phyloP scores from a whole-genome alignment of 257 asterid species.

The Fraxinus quadrangulata region DNA sequence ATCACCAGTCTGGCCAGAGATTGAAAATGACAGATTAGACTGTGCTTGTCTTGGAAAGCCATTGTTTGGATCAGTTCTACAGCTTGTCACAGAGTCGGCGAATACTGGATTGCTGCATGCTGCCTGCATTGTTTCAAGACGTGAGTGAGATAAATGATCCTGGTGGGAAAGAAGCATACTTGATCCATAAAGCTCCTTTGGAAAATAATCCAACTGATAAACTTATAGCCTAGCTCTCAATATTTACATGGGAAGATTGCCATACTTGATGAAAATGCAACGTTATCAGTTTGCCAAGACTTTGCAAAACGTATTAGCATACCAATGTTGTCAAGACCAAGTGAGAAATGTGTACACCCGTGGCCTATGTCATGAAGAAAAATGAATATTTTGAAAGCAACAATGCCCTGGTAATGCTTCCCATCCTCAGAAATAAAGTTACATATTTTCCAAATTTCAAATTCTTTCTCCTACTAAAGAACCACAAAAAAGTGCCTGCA shows the following conservation, averaged over 20 bases:
- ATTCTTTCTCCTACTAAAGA: background rate
- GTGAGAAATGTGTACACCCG: background rate
- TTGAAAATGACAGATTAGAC: constrained; percentile 42
- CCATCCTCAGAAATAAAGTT: background rate
- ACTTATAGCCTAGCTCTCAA: background rate
- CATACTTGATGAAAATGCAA: background rate
- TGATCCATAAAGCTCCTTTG: background rate
- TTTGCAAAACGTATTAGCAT: background rate
- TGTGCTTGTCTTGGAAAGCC: constrained; percentile 38
- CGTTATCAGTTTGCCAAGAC: background rate
- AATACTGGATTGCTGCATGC: constrained; percentile 45
- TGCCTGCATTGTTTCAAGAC: constrained; percentile 39
- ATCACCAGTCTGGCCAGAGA: constrained; percentile 36
- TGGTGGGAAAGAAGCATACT: constrained; percentile 25
- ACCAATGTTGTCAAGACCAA: background rate
- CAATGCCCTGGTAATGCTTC: background rate
- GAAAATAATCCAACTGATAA: constrained; percentile 1
- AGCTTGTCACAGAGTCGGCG: constrained; percentile 42
- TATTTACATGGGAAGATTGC: background rate
- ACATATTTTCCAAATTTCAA: background rate
- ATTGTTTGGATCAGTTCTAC: constrained; percentile 44
- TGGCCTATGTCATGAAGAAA: background rate
- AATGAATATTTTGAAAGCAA: background rate
- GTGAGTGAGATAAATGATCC: constrained; percentile 26
- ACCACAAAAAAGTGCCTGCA: background rate